These are phyloP conservation scores for Saprolegnia parasitica DNA, from an alignment of 352 stramenopile genomes.

Conservation along the genomic window DNA sequence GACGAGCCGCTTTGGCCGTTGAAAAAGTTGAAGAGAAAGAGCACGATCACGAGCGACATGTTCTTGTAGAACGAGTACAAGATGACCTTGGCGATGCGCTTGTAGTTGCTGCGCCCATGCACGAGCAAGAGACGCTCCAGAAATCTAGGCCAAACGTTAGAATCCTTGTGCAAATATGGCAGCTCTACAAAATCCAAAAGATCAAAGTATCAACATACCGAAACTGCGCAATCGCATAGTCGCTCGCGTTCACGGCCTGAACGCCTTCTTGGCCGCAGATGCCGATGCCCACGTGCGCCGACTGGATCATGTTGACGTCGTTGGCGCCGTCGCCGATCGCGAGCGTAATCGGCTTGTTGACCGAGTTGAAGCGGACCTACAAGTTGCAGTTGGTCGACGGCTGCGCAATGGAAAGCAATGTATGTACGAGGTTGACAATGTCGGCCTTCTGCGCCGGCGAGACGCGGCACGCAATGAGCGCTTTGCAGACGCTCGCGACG, in stretches of 20 bases:
- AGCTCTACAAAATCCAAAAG: too few species aligned
- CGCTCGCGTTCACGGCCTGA: conserved; percentile 91
- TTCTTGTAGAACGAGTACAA: conserved; percentile 89
- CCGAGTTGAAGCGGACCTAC: conserved; percentile 19
- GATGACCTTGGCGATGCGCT: conserved; percentile 90
- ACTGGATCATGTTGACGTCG: conserved; percentile 95
- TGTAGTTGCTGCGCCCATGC: conserved; percentile 92
- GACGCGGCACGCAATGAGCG: conserved; percentile 91
- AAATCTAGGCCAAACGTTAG: conserved; percentile 36
- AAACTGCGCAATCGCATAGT: conserved; percentile 95
- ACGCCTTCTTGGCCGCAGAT: conserved; percentile 92
- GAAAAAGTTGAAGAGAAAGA: conserved; percentile 80
- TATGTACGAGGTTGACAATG: conserved; percentile 83
- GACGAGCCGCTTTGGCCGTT: conserved; percentile 78
- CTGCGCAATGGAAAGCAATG: too few species aligned
- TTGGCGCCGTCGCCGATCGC: conserved; percentile 94
- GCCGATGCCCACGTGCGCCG: conserved; percentile 88
- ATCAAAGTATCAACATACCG: conserved; percentile 28
- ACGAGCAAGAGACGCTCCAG: conserved; percentile 87
- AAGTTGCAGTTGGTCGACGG: too few species aligned
- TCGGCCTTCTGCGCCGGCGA: conserved; percentile 91
- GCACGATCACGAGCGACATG: conserved; percentile 54
- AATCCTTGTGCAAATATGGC: too few species aligned
- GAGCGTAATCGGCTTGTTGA: conserved; percentile 78
- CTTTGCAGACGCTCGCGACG: conserved; percentile 77